phyloP scores from a whole-genome alignment of 352 stramenopile species.

The Pythium grandisporangium region DNA sequence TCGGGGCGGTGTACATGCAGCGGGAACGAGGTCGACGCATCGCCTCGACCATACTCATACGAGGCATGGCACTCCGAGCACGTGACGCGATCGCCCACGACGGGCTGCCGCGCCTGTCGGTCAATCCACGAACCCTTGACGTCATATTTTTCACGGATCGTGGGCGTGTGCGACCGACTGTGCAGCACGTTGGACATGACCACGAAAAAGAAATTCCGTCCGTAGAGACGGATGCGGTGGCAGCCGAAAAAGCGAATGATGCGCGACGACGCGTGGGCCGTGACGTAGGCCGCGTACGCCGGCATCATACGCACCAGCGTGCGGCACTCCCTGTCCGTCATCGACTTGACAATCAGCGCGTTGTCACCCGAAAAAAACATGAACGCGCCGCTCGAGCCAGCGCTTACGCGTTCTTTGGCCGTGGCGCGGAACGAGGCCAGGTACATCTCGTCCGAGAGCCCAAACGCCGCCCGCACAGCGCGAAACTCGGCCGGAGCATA shows the following conservation, averaged over 20 bases:
- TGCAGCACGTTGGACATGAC: slow-evolving; percentile 80
- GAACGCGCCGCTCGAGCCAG: slow-evolving; percentile 70
- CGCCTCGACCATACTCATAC: slow-evolving; percentile 27
- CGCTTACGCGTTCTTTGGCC: slow-evolving; percentile 66
- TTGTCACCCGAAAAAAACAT: slow-evolving; percentile 80
- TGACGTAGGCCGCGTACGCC: slow-evolving; percentile 54
- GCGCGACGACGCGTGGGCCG: slow-evolving; percentile 41
- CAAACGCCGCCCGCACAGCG: slow-evolving; percentile 45
- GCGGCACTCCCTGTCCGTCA: slow-evolving; percentile 65
- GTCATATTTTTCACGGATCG: slow-evolving; percentile 67
- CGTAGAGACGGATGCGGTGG: slow-evolving; percentile 72
- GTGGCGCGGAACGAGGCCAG: slow-evolving; percentile 63
- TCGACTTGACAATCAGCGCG: slow-evolving; percentile 71
- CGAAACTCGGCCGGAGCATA: slow-evolving; percentile 63
- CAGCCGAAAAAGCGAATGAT: slow-evolving; percentile 85
- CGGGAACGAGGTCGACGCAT: slow-evolving; percentile 16
- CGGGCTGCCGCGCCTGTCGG: slow-evolving; percentile 32
- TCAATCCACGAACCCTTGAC: slow-evolving; percentile 73
- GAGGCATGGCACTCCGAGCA: slow-evolving; percentile 57
- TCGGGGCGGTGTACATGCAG: slow-evolving; percentile 55
- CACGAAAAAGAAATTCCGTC: slow-evolving; percentile 73
- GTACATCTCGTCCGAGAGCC: slow-evolving; percentile 60
- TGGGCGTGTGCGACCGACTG: slow-evolving; percentile 37
- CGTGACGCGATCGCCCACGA: slow-evolving; percentile 42
- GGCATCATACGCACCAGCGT: slow-evolving; percentile 68